Conservation (phyloP, 495 filamentous ascomycete species). For the Tuber indicum region DNA sequence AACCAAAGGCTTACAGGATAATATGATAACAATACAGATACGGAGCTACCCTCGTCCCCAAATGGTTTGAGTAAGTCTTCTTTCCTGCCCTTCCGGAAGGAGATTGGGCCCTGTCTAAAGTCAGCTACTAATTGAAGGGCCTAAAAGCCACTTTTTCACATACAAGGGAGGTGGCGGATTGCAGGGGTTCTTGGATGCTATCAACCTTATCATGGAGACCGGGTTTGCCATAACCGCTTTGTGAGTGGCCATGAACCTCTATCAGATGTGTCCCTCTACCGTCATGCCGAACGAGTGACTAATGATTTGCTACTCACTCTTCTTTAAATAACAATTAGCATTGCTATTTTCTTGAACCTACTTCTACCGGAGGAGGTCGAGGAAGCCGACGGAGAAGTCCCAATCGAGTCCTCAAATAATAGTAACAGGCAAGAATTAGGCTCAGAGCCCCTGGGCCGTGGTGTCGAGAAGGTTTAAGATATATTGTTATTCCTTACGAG, state of each 20-base stretch:
- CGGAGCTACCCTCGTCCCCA: conserved; percentile 67
- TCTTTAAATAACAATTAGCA: conserved; percentile 40
- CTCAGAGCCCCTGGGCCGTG: background rate
- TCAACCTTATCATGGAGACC: conserved; percentile 73
- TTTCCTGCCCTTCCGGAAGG: background rate
- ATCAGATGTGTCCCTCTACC: conserved; percentile 6
- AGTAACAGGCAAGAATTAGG: background rate
- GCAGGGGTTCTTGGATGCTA: conserved; percentile 74
- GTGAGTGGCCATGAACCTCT: conserved; percentile 16
- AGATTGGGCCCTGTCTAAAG: background rate
- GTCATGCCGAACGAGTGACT: conserved; percentile 3
- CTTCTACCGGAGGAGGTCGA: conserved; percentile 66
- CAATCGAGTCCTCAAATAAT: background rate
- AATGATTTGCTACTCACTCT: background rate
- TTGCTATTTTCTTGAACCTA: conserved; percentile 68
- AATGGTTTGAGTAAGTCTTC: conserved; percentile 58
- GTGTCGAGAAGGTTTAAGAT: background rate
- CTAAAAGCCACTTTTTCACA: conserved; percentile 61
- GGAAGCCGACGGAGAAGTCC: conserved; percentile 17
- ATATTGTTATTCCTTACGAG: background rate
- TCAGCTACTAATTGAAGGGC: conserved; percentile 8
- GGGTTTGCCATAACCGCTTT: conserved; percentile 64
- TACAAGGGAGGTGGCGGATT: conserved; percentile 54
- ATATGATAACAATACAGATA: conserved; percentile 24
- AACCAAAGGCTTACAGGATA: background rate